Evolutionary conservation across 1,284 basidiomycete genomes (phyloP), one percentile per base, ranked within the genome.

Genomic region (Athelia psychrophila): DNA sequence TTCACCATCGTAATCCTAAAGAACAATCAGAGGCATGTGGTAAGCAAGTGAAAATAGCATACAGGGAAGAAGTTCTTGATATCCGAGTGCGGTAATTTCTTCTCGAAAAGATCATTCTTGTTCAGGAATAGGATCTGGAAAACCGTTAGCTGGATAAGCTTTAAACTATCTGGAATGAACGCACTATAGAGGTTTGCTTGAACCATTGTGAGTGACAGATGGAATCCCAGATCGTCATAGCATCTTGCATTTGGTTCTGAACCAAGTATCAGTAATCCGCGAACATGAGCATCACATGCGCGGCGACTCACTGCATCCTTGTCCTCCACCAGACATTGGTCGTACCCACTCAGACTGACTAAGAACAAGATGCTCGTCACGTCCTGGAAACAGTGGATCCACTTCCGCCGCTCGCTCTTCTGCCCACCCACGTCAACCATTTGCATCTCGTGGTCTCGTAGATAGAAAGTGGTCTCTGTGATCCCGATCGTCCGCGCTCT

Each of bases 211-310:
- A 93, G 65, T 93, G 90, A 72, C 90, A 91, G 75, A 95, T 93
- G 42, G 92, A 95, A 64, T 95, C 93, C 84, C 93, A 97, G 46
- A 97, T 92, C 47, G 93, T 92, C 80, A 97, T 86, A 1, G 94
- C 91, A 62, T 96, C 95, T 72, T 94, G 89, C 93, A 97, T 96
- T 86, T 91, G 93, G 69, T 93, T 95, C 89, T 93, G 25, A n/a
- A 40, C 6, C 22, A 45, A n/a, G 33, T 51, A 49, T 40, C 24
- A 47, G 32, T 47, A 35, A 45, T 44, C 38, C 35, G 20, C 27
- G 23, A 57, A 18, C 16, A 27, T 38, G 2, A 30, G 50, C 13
- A 35, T 16, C 48, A n/a, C 50, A 27, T 42, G 50, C 13, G 5
- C 13, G 24, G 50, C 9, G 6, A 76, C 86, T 53, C 64, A 92